Evolutionary conservation across 192 early-diverging fungal species (phyloP).

Genomic region (Blastocladiella britannica): DNA sequence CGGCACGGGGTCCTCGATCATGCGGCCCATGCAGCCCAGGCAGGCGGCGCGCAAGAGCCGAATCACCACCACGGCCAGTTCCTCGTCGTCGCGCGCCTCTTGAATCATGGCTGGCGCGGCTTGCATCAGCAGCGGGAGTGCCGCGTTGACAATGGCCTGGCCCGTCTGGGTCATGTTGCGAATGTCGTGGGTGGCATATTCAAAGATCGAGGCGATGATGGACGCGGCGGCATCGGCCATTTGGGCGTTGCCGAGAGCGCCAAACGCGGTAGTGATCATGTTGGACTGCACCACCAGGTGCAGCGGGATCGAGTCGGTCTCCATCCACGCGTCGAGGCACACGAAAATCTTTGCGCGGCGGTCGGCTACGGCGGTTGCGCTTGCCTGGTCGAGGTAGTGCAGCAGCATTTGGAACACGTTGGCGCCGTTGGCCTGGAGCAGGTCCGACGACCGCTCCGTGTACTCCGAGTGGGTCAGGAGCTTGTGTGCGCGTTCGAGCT

Average conservation of each 20-base stretch:
- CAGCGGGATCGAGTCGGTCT: slow-evolving; percentile 53
- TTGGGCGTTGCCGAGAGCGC: slow-evolving; percentile 38
- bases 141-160: slow-evolving; percentile 30
- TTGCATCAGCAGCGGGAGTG: slow-evolving; percentile 15
- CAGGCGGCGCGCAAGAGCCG: slow-evolving; percentile 78
- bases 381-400: background rate
- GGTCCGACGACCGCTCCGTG: slow-evolving; percentile 23
- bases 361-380: background rate
- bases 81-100: slow-evolving; percentile 49
- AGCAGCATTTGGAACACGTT: slow-evolving; percentile 27
- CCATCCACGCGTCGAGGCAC: slow-evolving; percentile 71
- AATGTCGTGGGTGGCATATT: slow-evolving; percentile 34
- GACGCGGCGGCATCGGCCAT: slow-evolving; percentile 74
- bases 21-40: slow-evolving; percentile 58
- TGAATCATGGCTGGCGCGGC: slow-evolving; percentile 15
- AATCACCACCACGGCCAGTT: slow-evolving; percentile 58
- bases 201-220: slow-evolving; percentile 58
- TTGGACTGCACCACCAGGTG: slow-evolving; percentile 36
- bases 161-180: slow-evolving; percentile 33
- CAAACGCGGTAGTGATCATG: slow-evolving; percentile 48
- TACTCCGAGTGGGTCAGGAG: slow-evolving; percentile 38
- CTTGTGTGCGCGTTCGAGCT: slow-evolving; percentile 44
- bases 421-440: slow-evolving; percentile 41
- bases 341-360: slow-evolving; percentile 20
- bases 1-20: slow-evolving; percentile 40